A percentile compares a stretch with the other conserved stretches of the same genome.
These are phyloP conservation scores for Trebouxia sp. DNA, from an alignment of 139 green algal genomes.

Conservation along the genomic window DNA sequence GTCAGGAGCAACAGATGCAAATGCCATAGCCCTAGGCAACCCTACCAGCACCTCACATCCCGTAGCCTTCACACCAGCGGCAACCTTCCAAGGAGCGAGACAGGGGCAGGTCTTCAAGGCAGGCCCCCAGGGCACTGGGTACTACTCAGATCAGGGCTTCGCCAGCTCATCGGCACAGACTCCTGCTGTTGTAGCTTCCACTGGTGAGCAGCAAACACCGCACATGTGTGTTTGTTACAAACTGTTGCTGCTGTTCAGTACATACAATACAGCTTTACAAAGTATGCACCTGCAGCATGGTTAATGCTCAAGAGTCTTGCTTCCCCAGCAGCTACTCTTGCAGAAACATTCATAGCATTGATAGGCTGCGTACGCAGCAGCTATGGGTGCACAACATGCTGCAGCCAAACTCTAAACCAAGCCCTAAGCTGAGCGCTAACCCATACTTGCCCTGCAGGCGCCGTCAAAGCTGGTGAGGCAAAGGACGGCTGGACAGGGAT, in stretches of 20 bases:
- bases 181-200: not conserved
- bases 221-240: no score
- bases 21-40: not conserved
- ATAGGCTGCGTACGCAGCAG: no score
- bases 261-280: no score
- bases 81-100: slow-evolving; percentile 57
- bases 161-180: not conserved
- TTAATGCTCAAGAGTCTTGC: no score
- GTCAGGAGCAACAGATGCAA: slow-evolving; percentile 16
- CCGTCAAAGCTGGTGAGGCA: slow-evolving; percentile 1
- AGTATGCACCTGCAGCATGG: no score
- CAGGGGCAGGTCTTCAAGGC: slow-evolving; percentile 75
- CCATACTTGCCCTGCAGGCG: not conserved
- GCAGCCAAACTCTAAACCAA: not conserved
- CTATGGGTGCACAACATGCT: not conserved
- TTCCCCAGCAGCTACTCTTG: no score
- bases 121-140: slow-evolving; percentile 71
- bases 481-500: slow-evolving; percentile 78
- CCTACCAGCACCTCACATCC: not conserved
- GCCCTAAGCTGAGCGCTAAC: not conserved
- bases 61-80: slow-evolving; percentile 47
- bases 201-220: no score
- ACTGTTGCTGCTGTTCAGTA: no score
- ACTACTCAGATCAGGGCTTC: slow-evolving; percentile 69
- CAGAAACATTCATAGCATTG: no score